A percentile compares a stretch with the other conserved stretches of the same genome.
Evolutionary conservation across 2,329 filamentous ascomycete species (phyloP).

Genomic region (Fusarium irregulare): DNA sequence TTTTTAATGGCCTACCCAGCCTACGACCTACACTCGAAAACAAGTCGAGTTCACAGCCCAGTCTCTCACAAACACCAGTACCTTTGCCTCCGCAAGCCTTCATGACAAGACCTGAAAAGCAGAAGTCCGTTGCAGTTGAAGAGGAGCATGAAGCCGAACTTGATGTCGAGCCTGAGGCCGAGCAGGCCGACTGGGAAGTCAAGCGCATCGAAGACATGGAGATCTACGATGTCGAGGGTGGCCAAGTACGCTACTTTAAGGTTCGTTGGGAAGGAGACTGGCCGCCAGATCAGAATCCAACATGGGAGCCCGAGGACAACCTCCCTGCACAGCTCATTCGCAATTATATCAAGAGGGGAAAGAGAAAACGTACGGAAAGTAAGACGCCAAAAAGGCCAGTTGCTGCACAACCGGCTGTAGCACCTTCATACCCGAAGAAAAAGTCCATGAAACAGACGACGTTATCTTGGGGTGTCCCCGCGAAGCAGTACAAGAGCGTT

Average conservation of each 20-base stretch:
- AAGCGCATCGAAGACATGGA: constrained; percentile 58
- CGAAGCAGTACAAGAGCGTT: constrained; percentile 45
- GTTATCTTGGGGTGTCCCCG: constrained; percentile 37
- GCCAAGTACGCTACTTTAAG: constrained; percentile 58
- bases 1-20: background rate
- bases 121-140: background rate
- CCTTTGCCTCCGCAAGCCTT: background rate
- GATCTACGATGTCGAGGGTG: constrained; percentile 52
- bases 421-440: constrained; percentile 19
- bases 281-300: constrained; percentile 66
- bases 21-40: background rate
- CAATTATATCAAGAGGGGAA: constrained; percentile 51
- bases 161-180: background rate
- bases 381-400: background rate
- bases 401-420: constrained; percentile 28
- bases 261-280: constrained; percentile 69
- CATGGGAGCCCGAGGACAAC: constrained; percentile 68
- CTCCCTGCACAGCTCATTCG: constrained; percentile 56
- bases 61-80: background rate
- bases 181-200: constrained; percentile 54
- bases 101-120: background rate
- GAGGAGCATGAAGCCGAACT: background rate
- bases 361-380: background rate
- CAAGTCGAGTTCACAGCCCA: background rate
- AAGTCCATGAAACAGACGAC: constrained; percentile 42